Evolutionary conservation across 352 stramenopile genomes (phyloP).

Genomic region (Detonula confervacea): DNA sequence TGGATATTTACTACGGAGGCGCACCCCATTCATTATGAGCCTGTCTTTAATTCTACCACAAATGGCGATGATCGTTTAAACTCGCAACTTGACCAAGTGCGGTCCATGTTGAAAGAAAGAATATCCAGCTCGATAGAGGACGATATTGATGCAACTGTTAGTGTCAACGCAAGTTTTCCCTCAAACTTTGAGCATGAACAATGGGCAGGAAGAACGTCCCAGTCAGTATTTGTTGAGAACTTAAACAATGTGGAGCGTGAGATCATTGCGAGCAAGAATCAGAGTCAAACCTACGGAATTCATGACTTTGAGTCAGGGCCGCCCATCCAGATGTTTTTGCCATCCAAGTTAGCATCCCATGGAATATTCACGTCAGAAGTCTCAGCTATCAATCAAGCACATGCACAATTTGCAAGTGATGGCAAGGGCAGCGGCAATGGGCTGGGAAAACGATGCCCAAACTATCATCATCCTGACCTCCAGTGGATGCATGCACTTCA

Average conservation of each 20-base stretch:
- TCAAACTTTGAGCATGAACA: conserved; percentile 20
- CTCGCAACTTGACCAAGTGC: conserved; percentile 42
- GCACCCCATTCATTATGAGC: conserved; percentile 89
- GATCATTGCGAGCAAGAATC: conserved; percentile 29
- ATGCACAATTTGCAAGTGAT: conserved; percentile 45
- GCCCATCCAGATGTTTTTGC: conserved; percentile 9
- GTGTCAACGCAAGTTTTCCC: conserved; percentile 10
- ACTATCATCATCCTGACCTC: conserved; percentile 70
- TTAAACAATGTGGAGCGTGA: conserved; percentile 20
- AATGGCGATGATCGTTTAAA: conserved; percentile 23
- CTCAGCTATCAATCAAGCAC: conserved; percentile 54
- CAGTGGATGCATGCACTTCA: conserved; percentile 74
- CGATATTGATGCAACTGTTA: conserved; percentile 8
- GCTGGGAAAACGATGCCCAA: conserved; percentile 72
- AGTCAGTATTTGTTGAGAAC: conserved; percentile 22
- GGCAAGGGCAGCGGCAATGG: conserved; percentile 41
- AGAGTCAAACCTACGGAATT: conserved; percentile 14
- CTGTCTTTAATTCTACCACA: conserved; percentile 17
- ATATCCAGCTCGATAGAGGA: conserved; percentile 12
- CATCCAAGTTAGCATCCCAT: conserved; percentile 11
- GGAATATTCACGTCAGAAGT: conserved; percentile 52
- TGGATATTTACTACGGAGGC: conserved; percentile 97
- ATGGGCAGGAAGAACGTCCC: conserved; percentile 16
- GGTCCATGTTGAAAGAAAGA: conserved; percentile 44
- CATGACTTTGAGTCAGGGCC: conserved; percentile 33